Conservation (phyloP, 176 grass and related monocot genomes). For the Alopecurus myosuroides region DNA sequence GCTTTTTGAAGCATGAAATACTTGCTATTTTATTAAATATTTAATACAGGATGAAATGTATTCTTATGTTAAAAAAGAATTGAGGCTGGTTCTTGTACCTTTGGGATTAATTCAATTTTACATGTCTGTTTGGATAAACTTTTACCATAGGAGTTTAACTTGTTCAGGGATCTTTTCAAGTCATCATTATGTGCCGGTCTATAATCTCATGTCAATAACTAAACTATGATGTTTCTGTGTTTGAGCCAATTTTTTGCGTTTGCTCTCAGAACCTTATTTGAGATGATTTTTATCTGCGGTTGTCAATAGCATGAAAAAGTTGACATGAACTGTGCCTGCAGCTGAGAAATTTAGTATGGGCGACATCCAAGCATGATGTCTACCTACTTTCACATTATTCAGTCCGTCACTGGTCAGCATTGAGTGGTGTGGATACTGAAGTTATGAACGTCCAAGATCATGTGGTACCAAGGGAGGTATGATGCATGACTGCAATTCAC, state of each 20-base stretch:
- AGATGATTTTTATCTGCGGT: background rate
- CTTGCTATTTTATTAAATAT: background rate
- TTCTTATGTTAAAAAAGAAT: background rate
- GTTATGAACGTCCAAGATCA: constrained; percentile 66
- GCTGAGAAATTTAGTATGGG: constrained; percentile 86
- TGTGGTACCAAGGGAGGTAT: constrained; percentile 65
- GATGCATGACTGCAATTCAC: background rate
- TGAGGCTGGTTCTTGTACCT: background rate
- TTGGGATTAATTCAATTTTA: constrained; percentile 4
- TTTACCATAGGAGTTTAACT: background rate
- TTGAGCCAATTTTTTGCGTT: background rate
- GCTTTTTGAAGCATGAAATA: background rate
- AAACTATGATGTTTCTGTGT: constrained; percentile 12
- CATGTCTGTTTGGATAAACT: background rate
- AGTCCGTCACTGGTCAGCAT: constrained; percentile 73
- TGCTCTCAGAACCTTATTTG: background rate
- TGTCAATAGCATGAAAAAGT: constrained; percentile 6
- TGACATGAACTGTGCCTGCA: constrained; percentile 32
- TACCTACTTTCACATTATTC: constrained; percentile 56
- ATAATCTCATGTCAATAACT: constrained; percentile 9
- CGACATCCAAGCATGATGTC: constrained; percentile 77
- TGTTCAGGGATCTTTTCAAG: background rate
- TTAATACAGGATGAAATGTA: background rate
- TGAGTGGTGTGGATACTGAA: constrained; percentile 43
- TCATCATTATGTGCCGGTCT: background rate